Conservation (phyloP, 371 early-diverging fungal species). For the Lichtheimia hyalospora region DNA sequence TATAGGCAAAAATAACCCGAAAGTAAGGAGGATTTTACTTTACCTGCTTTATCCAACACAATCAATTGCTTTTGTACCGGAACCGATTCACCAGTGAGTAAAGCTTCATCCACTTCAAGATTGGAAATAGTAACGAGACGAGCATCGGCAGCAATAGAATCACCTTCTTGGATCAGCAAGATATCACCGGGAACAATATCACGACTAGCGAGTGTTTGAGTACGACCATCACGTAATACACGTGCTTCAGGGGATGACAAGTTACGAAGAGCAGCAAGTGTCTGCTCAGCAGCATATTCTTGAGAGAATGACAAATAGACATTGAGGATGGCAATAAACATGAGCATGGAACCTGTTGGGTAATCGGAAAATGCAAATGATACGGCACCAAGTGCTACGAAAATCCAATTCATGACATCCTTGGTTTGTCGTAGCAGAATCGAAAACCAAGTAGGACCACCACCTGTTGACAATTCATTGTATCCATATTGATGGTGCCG, state of each 20-base stretch:
- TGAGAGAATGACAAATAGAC: slow-evolving; percentile 82
- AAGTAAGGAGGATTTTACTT: too few relatives aligned
- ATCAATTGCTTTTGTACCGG: slow-evolving; percentile 61
- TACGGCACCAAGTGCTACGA: slow-evolving; percentile 64
- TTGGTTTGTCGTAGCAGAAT: slow-evolving; percentile 77
- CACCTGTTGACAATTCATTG: slow-evolving; percentile 33
- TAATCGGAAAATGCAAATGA: slow-evolving; percentile 60
- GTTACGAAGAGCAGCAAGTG: slow-evolving; percentile 81
- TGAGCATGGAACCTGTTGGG: slow-evolving; percentile 65
- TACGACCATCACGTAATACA: slow-evolving; percentile 81
- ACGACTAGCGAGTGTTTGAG: slow-evolving; percentile 57
- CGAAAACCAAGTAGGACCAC: slow-evolving; percentile 63
- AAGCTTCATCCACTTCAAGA: slow-evolving; percentile 82
- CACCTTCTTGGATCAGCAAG: slow-evolving; percentile 84
- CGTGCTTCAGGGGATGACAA: slow-evolving; percentile 74
- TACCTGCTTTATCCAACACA: slow-evolving; percentile 22
- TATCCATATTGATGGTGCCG: slow-evolving; percentile 19
- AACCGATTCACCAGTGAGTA: slow-evolving; percentile 83
- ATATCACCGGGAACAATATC: slow-evolving; percentile 90
- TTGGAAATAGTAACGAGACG: slow-evolving; percentile 77
- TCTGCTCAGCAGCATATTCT: slow-evolving; percentile 86
- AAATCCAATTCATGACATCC: slow-evolving; percentile 81
- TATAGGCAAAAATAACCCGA: neutral
- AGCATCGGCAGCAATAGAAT: slow-evolving; percentile 85
- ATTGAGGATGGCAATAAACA: slow-evolving; percentile 75